A percentile compares a stretch with the other conserved stretches of the same genome.
Conservation (phyloP, 768 basidiomycete species). For the Phaffia australis region DNA sequence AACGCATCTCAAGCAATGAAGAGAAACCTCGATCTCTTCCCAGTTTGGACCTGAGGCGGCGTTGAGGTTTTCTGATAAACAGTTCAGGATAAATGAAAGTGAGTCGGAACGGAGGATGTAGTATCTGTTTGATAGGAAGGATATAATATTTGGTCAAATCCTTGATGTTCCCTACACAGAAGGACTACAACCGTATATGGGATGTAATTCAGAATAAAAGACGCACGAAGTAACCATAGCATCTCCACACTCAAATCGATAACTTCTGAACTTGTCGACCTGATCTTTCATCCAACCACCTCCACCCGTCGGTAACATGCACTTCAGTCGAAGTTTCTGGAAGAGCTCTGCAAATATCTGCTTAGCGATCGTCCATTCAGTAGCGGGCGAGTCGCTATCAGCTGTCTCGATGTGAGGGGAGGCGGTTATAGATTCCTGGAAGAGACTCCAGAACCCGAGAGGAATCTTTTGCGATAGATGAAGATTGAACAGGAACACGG, state of each 20-base stretch:
- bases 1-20: slow-evolving; percentile 74
- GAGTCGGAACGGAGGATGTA: slow-evolving; percentile 79
- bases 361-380: slow-evolving; percentile 46
- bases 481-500: slow-evolving; percentile 37
- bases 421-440: slow-evolving; percentile 61
- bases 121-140: slow-evolving; percentile 39
- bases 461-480: slow-evolving; percentile 39
- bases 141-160: not conserved
- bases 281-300: slow-evolving; percentile 60
- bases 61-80: slow-evolving; percentile 49
- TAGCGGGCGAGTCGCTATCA: slow-evolving; percentile 21
- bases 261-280: slow-evolving; percentile 9
- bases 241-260: slow-evolving; percentile 67
- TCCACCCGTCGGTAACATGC: slow-evolving; percentile 51
- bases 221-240: slow-evolving; percentile 71
- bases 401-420: slow-evolving; percentile 28
- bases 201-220: not conserved
- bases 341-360: slow-evolving; percentile 72
- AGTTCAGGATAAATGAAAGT: slow-evolving; percentile 58
- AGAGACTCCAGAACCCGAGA: slow-evolving; percentile 76
- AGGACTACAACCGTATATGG: no score
- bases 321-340: slow-evolving; percentile 57
- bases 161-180: not conserved
- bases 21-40: slow-evolving; percentile 77
- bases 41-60: slow-evolving; percentile 42